These are phyloP conservation scores for Polytrichum formosum DNA, from an alignment of 225 moss, liverwort and hornwort species.

Conservation along the genomic window DNA sequence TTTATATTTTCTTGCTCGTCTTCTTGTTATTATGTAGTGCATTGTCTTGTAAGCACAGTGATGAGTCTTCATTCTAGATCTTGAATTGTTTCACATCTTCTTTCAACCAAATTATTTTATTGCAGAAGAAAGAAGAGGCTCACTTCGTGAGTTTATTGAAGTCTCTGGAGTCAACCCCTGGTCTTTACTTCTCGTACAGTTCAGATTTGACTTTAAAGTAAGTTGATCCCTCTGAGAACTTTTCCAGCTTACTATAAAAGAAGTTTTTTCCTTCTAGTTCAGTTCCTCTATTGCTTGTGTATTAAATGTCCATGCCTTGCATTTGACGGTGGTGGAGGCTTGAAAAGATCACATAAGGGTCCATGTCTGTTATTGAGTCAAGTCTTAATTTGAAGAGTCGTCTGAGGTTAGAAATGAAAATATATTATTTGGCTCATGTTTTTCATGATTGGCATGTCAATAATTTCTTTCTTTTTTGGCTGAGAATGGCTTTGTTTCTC, in stretches of 20 bases:
- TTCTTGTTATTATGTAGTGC: background rate
- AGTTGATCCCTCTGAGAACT: constrained; percentile 16
- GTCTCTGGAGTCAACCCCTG: constrained; percentile 71
- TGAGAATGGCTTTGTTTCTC: background rate
- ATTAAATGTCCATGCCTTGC: no score
- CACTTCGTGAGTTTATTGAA: constrained; percentile 70
- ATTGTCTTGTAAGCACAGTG: background rate
- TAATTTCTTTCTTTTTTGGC: no score
- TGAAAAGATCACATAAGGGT: no score
- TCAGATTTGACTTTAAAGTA: constrained; percentile 85
- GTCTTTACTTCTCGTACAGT: constrained; percentile 90
- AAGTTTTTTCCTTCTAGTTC: no score
- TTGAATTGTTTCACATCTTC: background rate
- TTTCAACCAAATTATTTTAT: background rate
- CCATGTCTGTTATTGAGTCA: no score
- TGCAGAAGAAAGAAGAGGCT: constrained; percentile 91
- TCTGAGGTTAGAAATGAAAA: no score
- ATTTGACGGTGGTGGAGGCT: no score
- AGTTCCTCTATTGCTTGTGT: no score
- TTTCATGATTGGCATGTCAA: no score
- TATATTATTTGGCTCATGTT: no score
- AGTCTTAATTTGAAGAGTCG: no score
- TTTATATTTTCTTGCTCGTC: background rate
- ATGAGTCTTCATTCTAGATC: background rate
- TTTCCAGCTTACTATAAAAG: background rate